phyloP scores from a whole-genome alignment of 2,329 filamentous ascomycete genomes.

The Pseudovirgaria hyperparasitica region DNA sequence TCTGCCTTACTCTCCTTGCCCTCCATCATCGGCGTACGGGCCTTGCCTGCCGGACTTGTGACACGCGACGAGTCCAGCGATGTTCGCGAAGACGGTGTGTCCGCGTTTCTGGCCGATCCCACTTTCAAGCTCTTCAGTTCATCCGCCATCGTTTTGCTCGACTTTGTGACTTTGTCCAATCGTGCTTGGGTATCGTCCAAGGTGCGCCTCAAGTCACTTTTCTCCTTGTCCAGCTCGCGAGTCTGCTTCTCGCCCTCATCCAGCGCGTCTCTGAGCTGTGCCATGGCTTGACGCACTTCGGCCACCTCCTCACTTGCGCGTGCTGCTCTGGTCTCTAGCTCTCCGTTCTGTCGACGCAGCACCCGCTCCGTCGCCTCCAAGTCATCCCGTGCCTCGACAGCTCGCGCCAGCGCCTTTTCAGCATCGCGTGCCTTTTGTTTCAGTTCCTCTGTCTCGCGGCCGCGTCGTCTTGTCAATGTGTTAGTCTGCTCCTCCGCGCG shows the following conservation, averaged over 20 bases:
- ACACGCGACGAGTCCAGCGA: constrained; percentile 43
- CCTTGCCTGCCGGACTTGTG: constrained; percentile 34
- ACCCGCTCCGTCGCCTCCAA: constrained; percentile 62
- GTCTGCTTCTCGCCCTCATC: constrained; percentile 81
- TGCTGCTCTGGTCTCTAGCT: constrained; percentile 59
- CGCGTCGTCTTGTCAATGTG: constrained; percentile 59
- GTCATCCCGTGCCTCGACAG: constrained; percentile 64
- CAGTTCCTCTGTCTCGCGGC: constrained; percentile 78
- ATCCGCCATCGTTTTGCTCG: constrained; percentile 47
- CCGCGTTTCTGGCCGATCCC: constrained; percentile 26
- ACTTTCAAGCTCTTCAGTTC: constrained; percentile 40
- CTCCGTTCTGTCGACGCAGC: constrained; percentile 59
- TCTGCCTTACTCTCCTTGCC: constrained; percentile 8
- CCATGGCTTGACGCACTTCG: constrained; percentile 65
- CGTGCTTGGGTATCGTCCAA: constrained; percentile 67
- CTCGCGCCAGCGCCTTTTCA: constrained; percentile 60
- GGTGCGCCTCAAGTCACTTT: constrained; percentile 57
- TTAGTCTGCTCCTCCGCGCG: constrained; percentile 83
- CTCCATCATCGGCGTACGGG: constrained; percentile 15
- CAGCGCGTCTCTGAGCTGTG: constrained; percentile 63
- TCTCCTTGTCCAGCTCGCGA: constrained; percentile 72
- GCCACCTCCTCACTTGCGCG: constrained; percentile 59
- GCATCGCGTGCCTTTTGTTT: constrained; percentile 67
- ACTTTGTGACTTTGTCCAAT: constrained; percentile 67
- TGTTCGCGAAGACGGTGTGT: constrained; percentile 41